Evolutionary conservation across 1,139 yeast species (phyloP).

Genomic region (Ogataea hybrid): DNA sequence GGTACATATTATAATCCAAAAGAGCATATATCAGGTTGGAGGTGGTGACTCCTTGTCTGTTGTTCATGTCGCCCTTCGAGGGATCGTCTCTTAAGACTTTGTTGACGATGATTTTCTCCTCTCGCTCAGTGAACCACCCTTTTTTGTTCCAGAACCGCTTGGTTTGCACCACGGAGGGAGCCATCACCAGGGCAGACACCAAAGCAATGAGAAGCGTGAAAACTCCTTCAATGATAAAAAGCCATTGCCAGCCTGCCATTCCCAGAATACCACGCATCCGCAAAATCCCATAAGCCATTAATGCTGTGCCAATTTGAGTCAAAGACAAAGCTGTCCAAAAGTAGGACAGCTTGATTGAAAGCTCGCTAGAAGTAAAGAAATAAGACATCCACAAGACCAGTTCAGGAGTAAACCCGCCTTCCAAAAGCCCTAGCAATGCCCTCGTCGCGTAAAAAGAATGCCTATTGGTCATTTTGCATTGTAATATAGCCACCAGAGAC

Average conservation of each 20-base stretch:
- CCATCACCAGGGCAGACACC: slow-evolving; percentile 52
- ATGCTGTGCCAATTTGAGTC: slow-evolving; percentile 40
- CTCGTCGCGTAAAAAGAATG: slow-evolving; percentile 41
- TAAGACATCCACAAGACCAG: slow-evolving; percentile 52
- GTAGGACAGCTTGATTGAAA: slow-evolving; percentile 47
- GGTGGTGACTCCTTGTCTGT: slow-evolving; percentile 48
- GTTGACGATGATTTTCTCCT: slow-evolving; percentile 59
- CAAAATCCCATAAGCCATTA: slow-evolving; percentile 45
- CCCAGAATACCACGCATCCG: slow-evolving; percentile 39
- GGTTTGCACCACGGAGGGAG: slow-evolving; percentile 55
- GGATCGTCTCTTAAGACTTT: slow-evolving; percentile 64
- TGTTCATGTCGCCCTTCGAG: slow-evolving; percentile 66
- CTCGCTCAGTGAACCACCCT: slow-evolving; percentile 64
- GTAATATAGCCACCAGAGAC: slow-evolving; percentile 48
- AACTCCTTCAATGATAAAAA: slow-evolving; percentile 62
- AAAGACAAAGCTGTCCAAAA: slow-evolving; percentile 47
- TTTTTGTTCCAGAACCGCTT: slow-evolving; percentile 40
- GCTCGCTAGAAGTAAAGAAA: slow-evolving; percentile 49
- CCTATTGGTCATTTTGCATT: slow-evolving; percentile 39
- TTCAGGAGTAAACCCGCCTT: slow-evolving; percentile 59
- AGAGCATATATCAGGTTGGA: slow-evolving; percentile 39
- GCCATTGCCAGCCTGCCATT: slow-evolving; percentile 59
- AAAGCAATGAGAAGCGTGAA: slow-evolving; percentile 55
- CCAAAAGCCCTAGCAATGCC: slow-evolving; percentile 42
- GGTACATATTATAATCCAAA: slow-evolving; percentile 56